Evolutionary conservation across 305 asterid species (phyloP).

Genomic region (Fraxinus dipetala): DNA sequence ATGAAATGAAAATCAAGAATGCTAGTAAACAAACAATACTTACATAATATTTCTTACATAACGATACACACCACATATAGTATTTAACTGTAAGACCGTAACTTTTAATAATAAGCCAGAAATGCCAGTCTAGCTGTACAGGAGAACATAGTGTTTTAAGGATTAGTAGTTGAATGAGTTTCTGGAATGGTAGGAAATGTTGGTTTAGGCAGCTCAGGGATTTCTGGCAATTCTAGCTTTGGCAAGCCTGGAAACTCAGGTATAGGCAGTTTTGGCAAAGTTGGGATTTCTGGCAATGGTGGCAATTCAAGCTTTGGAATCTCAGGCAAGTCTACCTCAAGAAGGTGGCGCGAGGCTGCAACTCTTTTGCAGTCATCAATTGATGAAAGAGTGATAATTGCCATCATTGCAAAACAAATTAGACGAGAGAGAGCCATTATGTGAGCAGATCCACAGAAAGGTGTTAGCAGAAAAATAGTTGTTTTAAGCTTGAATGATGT

Average conservation of each 20-base stretch:
- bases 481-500: constrained; percentile 8
- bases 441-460: not conserved
- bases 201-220: not conserved
- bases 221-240: not conserved
- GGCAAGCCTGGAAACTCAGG: constrained; percentile 17
- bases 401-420: constrained; percentile 15
- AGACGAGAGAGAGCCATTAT: constrained; percentile 11
- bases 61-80: not conserved
- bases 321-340: constrained; percentile 14
- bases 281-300: not conserved
- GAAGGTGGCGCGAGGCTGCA: constrained; percentile 28
- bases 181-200: not conserved
- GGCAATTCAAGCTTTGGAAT: constrained; percentile 16
- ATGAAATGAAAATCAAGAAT: not conserved
- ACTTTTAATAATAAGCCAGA: not conserved
- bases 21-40: not conserved
- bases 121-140: not conserved
- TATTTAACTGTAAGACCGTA: not conserved
- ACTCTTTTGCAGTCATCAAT: constrained; percentile 10
- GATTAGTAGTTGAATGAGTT: not conserved
- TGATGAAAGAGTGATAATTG: not conserved
- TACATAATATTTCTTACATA: not conserved
- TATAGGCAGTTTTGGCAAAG: not conserved
- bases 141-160: not conserved
- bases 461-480: not conserved